These are phyloP conservation scores for Ramalina intermedia DNA, from an alignment of 495 filamentous ascomycete species.

Conservation along the genomic window DNA sequence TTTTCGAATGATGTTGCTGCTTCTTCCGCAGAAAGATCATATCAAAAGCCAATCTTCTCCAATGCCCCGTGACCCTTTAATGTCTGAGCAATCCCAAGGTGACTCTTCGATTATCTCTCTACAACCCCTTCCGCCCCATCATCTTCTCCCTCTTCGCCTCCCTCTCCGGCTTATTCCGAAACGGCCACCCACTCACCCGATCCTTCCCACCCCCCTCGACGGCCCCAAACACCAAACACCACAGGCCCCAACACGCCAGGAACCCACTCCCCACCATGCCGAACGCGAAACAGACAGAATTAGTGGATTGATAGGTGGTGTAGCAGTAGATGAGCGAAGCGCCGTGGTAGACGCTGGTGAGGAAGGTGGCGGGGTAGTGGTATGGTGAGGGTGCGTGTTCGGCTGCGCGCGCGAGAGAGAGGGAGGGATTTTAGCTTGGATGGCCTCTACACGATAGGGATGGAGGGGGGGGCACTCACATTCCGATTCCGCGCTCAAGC, in stretches of 20 bases:
- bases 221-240: slow-evolving; percentile 62
- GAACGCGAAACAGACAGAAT: slow-evolving; percentile 39
- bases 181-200: slow-evolving; percentile 69
- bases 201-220: slow-evolving; percentile 60
- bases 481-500: slow-evolving; percentile 18
- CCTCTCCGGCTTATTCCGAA: slow-evolving; percentile 35
- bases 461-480: slow-evolving; percentile 6
- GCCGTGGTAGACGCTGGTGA: slow-evolving; percentile 53
- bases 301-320: slow-evolving; percentile 39
- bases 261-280: slow-evolving; percentile 34
- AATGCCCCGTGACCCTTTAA: too few relatives aligned
- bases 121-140: slow-evolving; percentile 8
- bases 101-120: neutral
- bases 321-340: slow-evolving; percentile 54
- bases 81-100: too few relatives aligned
- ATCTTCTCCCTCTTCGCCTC: slow-evolving; percentile 40
- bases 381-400: slow-evolving; percentile 35
- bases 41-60: neutral
- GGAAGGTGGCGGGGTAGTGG: slow-evolving; percentile 48
- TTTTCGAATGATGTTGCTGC: neutral
- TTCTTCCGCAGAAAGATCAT: neutral
- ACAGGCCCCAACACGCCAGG: slow-evolving; percentile 50
- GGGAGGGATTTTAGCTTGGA: too few relatives aligned
- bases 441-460: too few relatives aligned
- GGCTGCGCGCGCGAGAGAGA: neutral